A percentile compares a stretch with the other conserved stretches of the same genome.
These are phyloP conservation scores for Malania oleifera DNA, from an alignment of 164 flowering plant genomes.

Conservation along the genomic window DNA sequence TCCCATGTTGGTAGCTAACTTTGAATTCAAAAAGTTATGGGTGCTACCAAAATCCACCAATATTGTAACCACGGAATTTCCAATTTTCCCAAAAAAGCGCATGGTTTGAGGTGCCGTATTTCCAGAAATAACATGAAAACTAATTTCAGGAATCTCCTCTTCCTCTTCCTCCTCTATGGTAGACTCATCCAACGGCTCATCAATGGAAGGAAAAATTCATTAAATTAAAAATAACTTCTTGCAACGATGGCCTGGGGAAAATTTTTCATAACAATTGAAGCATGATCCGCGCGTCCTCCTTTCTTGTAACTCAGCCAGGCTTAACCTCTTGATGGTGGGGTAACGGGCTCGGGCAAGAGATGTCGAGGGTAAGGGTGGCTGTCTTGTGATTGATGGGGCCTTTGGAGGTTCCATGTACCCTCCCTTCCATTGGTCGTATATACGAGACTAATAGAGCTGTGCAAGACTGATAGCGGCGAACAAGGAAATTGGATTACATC, in stretches of 20 bases:
- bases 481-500: not conserved
- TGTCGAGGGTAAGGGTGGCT: too few relatives aligned
- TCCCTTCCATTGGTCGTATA: too few relatives aligned
- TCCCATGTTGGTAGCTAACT: too few relatives aligned
- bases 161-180: not conserved
- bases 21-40: not conserved
- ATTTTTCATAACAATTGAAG: constrained; percentile 1
- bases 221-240: not conserved
- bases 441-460: not conserved
- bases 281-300: not conserved
- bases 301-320: too few relatives aligned
- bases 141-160: constrained; percentile 3
- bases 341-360: too few relatives aligned
- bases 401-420: too few relatives aligned
- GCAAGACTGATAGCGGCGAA: not conserved
- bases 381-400: too few relatives aligned
- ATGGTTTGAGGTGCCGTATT: not conserved
- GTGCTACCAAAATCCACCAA: not conserved
- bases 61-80: not conserved
- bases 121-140: not conserved
- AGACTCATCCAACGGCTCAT: not conserved
- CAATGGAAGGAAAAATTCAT: not conserved
- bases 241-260: not conserved
- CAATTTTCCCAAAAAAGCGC: not conserved
- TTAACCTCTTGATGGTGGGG: too few relatives aligned